Base-by-base conservation (phyloP, 1,139 yeast species). In the Sugiyamaella neomexicana region DNA sequence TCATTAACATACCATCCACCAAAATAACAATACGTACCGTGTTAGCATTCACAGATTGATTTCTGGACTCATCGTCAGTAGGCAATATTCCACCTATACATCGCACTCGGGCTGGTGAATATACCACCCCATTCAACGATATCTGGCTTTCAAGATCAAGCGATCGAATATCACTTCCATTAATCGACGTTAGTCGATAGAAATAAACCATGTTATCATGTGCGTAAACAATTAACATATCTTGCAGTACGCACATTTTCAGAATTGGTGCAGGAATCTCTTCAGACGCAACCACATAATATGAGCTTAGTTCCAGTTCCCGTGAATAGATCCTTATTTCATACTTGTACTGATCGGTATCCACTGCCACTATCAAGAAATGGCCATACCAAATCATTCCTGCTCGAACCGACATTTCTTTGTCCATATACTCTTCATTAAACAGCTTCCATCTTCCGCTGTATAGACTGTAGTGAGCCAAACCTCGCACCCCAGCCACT, bases 361-460 rank as follows among this genome's bases (percentile, higher is more conserved):
- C 68, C 1, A 70, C 70, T 0, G 75, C 73, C 4, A 69, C 69
- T 16, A 75, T 63, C 29, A 75, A 59, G 41, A 65, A 61, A 45
- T 71, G 66, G n/a, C 72, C 72, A 57, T 68, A 72, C 79, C 79
- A 75, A 8, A 69, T 62, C 62, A 75, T 66, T 1, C 77, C 76
- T 9, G 75, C 77, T n/a, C 72, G 67, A 7, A 75, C 75, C 13
- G 72, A 60, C 48, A 72, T 68, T 46, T 73, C 75, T 16, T 61
- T 60, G 49, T 73, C 75, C 64, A 68, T 65, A 31, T 67, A 62
- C 50, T 72, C 74, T 36, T 66, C 70, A 9, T 59, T 64, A 58
- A 72, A 71, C 56, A 72, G 58, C 55, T 72, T 74, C 79, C 79
- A 75, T 31, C 72, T 67, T 2, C 75, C 75, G 10, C 75, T 65